A percentile compares a stretch with the other conserved stretches of the same genome.
Conservation (phyloP, 352 stramenopile genomes). For the Pythium brassicae region DNA sequence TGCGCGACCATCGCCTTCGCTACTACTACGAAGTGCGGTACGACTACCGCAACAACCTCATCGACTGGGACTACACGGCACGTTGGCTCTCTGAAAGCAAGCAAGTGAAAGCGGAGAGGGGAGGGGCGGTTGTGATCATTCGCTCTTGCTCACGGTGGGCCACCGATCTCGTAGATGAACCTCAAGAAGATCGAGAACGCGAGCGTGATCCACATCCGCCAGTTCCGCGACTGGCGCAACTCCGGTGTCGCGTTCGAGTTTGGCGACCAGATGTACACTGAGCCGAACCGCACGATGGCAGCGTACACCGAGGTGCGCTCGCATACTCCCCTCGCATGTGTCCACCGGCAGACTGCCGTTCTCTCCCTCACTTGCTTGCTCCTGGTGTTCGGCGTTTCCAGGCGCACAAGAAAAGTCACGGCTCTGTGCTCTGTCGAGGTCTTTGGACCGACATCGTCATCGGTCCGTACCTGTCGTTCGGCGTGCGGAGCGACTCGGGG, state of each 20-base stretch:
- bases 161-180: constrained; percentile 44
- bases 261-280: constrained; percentile 88
- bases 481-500: constrained; percentile 72
- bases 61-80: constrained; percentile 95
- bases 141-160: not conserved
- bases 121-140: too few species aligned
- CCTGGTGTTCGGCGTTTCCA: constrained; percentile 1
- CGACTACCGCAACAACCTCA: constrained; percentile 89
- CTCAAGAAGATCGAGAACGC: constrained; percentile 83
- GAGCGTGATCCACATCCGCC: constrained; percentile 90
- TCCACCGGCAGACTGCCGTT: not conserved
- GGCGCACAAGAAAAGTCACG: constrained; percentile 67
- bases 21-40: constrained; percentile 91
- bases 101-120: not conserved
- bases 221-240: constrained; percentile 91
- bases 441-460: constrained; percentile 92
- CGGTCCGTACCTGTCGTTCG: constrained; percentile 89
- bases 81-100: not conserved
- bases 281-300: constrained; percentile 89
- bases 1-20: constrained; percentile 87
- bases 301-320: constrained; percentile 77
- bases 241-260: constrained; percentile 94
- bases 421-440: constrained; percentile 75
- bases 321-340: not conserved
- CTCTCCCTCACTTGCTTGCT: not conserved